Percentiles rank a stretch among this genome's conserved stretches.
phyloP scores from a whole-genome alignment of 148 eudicot species.

The Heliosperma pusillum region DNA sequence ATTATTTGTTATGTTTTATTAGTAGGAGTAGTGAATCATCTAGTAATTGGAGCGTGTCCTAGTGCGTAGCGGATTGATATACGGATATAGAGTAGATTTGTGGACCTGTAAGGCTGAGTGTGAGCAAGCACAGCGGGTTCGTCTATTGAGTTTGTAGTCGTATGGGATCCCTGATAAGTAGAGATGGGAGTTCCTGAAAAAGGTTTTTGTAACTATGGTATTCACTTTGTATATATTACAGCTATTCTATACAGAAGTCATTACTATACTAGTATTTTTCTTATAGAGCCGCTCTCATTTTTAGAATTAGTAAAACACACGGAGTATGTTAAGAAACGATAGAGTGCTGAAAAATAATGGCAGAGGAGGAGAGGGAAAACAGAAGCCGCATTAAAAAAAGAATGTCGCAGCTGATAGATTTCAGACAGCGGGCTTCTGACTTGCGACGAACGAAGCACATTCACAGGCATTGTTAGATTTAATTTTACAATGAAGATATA shows the following conservation, averaged over 20 bases:
- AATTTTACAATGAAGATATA: not conserved
- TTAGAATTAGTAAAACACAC: too few relatives aligned
- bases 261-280: not conserved
- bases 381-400: not conserved
- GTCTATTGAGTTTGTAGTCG: not conserved
- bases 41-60: not conserved
- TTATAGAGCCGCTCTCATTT: not conserved
- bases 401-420: too few relatives aligned
- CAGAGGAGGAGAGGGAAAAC: not conserved
- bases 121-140: not conserved
- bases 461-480: not conserved
- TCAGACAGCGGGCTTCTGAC: too few relatives aligned
- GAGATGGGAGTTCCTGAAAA: conserved; percentile 1
- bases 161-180: not conserved
- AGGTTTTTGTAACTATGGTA: not conserved
- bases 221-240: not conserved
- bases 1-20: too few relatives aligned
- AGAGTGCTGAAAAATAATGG: not conserved
- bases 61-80: not conserved
- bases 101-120: not conserved
- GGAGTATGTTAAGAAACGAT: not conserved
- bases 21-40: not conserved
- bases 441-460: not conserved
- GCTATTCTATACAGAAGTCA: not conserved
- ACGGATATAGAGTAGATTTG: not conserved